Evolutionary conservation across 1,139 yeast species (phyloP).

Genomic region (Yamadazyma jaroonii): DNA sequence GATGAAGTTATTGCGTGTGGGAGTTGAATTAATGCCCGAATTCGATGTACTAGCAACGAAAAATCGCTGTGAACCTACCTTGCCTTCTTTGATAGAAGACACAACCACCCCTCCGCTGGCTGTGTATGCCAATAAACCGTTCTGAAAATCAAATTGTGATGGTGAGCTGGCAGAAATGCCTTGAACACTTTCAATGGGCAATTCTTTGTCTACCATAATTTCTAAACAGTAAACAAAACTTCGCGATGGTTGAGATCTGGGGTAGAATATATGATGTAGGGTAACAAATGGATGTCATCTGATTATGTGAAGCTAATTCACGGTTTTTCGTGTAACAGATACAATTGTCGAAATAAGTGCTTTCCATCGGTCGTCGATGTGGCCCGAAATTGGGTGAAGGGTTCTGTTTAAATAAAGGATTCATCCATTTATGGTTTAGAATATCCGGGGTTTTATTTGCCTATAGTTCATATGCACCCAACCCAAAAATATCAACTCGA

Average conservation of each 20-base stretch:
- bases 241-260: constrained; percentile 4
- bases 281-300: too few species aligned
- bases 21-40: constrained; percentile 21
- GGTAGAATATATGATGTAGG: too few species aligned
- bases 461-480: too few species aligned
- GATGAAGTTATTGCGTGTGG: constrained; percentile 7
- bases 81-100: constrained; percentile 22
- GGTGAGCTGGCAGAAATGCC: constrained; percentile 33
- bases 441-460: too few species aligned
- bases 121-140: constrained; percentile 50
- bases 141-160: constrained; percentile 37
- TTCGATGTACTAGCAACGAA: constrained; percentile 44
- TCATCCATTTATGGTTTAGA: too few species aligned
- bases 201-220: constrained; percentile 8
- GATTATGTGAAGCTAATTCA: too few species aligned
- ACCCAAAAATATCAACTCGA: too few species aligned
- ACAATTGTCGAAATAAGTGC: too few species aligned
- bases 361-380: too few species aligned
- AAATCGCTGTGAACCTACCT: constrained; percentile 38
- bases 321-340: too few species aligned
- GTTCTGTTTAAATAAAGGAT: too few species aligned
- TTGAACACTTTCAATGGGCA: constrained; percentile 19
- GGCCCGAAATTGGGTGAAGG: too few species aligned
- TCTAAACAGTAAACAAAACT: constrained; percentile 4
- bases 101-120: constrained; percentile 73